These are phyloP conservation scores for Pilobolus umbonatus DNA, from an alignment of 192 early-diverging fungal species.

Conservation along the genomic window DNA sequence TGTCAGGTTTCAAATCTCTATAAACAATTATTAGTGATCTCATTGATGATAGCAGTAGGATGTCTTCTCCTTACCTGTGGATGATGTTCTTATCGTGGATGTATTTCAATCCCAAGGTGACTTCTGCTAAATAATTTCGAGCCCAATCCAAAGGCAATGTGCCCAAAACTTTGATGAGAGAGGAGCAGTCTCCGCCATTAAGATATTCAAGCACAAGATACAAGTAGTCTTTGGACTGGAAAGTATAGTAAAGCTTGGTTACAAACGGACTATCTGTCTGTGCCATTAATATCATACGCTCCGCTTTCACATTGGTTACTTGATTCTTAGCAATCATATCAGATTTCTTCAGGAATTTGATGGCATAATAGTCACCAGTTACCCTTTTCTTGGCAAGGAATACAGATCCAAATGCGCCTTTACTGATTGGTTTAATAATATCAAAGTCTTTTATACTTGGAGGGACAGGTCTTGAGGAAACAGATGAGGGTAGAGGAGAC, in stretches of 20 bases:
- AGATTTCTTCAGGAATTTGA: constrained; percentile 80
- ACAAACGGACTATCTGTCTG: constrained; percentile 84
- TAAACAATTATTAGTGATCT: no score
- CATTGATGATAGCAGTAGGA: no score
- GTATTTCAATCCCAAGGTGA: constrained; percentile 76
- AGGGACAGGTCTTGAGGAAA: constrained; percentile 43
- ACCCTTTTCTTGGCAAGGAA: constrained; percentile 79
- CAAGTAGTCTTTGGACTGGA: constrained; percentile 79
- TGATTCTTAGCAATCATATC: constrained; percentile 94
- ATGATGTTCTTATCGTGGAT: constrained; percentile 73
- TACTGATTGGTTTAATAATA: constrained; percentile 87
- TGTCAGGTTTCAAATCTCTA: constrained; percentile 86
- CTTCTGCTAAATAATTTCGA: constrained; percentile 78
- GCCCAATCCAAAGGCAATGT: constrained; percentile 79
- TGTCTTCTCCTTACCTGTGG: constrained; percentile 66
- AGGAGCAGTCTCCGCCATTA: constrained; percentile 87
- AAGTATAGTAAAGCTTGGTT: constrained; percentile 78
- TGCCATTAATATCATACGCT: constrained; percentile 80
- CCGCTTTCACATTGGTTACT: constrained; percentile 85
- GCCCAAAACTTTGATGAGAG: constrained; percentile 69
- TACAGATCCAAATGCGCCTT: constrained; percentile 86
- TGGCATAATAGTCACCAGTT: constrained; percentile 84
- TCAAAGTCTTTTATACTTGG: constrained; percentile 87
- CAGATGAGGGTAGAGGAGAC: constrained; percentile 25
- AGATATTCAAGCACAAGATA: constrained; percentile 88